These are phyloP conservation scores for Astrephomene gubernaculifera DNA, from an alignment of 139 green algal species.

Conservation along the genomic window DNA sequence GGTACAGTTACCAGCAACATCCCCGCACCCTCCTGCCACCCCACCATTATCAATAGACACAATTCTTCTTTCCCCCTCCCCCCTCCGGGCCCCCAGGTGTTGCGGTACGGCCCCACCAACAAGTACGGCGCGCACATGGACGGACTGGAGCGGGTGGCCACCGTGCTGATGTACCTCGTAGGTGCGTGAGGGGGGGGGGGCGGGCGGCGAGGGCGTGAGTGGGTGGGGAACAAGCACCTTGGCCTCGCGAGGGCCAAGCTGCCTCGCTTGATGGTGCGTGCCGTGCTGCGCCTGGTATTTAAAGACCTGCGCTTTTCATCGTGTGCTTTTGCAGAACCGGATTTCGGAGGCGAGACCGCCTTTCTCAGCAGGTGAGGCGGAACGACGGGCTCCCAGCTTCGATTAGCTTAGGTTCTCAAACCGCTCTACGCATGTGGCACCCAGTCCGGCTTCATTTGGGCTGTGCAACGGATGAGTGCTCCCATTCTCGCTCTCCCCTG, in stretches of 20 bases:
- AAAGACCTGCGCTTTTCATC: not conserved
- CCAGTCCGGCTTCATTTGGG: not conserved
- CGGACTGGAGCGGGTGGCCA: constrained; percentile 67
- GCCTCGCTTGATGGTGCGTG: too few species aligned
- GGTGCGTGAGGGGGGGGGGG: constrained; percentile 41
- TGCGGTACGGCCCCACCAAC: constrained; percentile 84
- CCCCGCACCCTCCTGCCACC: too few species aligned
- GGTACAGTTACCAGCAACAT: too few species aligned
- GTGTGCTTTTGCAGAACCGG: constrained; percentile 43
- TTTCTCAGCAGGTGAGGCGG: constrained; percentile 57
- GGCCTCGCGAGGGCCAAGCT: too few species aligned
- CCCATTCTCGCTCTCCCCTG: not conserved
- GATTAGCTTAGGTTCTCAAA: too few species aligned
- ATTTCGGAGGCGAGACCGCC: constrained; percentile 66
- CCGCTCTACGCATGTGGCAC: not conserved
- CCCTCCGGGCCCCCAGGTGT: constrained; percentile 45
- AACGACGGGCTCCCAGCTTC: too few species aligned
- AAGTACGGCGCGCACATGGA: constrained; percentile 91
- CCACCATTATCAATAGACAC: not conserved
- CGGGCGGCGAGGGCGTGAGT: not conserved
- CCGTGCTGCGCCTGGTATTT: too few species aligned
- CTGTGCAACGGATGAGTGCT: constrained; percentile 47
- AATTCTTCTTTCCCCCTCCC: not conserved
- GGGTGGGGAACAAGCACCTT: too few species aligned
- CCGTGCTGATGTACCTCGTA: constrained; percentile 86